These are phyloP conservation scores for Fusarium devonianum DNA, from an alignment of 2,329 filamentous ascomycete species.

Conservation along the genomic window DNA sequence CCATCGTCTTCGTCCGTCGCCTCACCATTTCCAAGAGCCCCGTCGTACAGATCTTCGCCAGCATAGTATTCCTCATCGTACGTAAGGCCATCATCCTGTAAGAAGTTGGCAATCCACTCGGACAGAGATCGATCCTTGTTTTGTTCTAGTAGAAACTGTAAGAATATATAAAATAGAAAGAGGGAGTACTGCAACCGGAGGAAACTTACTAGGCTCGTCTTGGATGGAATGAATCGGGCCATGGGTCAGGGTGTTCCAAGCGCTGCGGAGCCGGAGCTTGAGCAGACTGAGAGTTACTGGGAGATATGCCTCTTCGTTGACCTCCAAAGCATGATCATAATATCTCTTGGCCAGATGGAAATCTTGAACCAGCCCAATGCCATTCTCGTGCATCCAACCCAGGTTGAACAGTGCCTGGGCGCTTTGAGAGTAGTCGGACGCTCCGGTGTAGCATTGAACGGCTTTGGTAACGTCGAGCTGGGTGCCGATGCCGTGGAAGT, in stretches of 20 bases:
- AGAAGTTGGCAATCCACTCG: constrained; percentile 88
- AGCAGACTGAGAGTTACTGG: constrained; percentile 88
- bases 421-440: constrained; percentile 88
- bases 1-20: constrained; percentile 75
- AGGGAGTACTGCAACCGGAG: neutral
- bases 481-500: constrained; percentile 81
- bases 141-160: constrained; percentile 60
- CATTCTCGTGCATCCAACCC: constrained; percentile 99
- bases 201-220: constrained; percentile 79
- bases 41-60: constrained; percentile 60
- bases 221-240: constrained; percentile 93
- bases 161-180: neutral
- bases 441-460: constrained; percentile 89
- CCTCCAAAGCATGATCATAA: constrained; percentile 90
- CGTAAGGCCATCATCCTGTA: constrained; percentile 71
- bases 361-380: constrained; percentile 89
- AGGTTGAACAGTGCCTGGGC: constrained; percentile 97
- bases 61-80: constrained; percentile 70
- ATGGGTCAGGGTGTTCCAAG: constrained; percentile 92
- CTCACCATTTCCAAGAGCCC: constrained; percentile 64
- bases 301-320: constrained; percentile 91
- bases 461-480: constrained; percentile 80
- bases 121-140: constrained; percentile 78
- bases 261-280: constrained; percentile 84
- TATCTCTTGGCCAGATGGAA: constrained; percentile 97